Conservation (phyloP, 768 basidiomycete genomes). For the Lentinula boryana region DNA sequence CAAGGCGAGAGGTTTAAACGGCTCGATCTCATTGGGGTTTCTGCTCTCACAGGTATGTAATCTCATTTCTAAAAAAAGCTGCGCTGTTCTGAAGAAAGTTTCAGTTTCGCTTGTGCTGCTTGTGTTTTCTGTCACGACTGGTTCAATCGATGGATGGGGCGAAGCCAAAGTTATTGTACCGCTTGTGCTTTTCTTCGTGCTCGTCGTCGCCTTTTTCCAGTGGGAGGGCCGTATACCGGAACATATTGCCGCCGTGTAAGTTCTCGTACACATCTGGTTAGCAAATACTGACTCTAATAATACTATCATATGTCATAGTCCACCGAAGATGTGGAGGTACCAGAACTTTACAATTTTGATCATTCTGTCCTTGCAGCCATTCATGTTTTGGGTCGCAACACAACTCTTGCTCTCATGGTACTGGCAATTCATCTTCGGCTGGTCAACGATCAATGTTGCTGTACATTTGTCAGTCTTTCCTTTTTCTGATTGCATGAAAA, state of each 20-base stretch:
- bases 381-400: conserved; percentile 34
- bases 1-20: conserved; percentile 3
- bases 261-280: background rate
- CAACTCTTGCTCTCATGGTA: conserved; percentile 27
- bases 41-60: conserved; percentile 3
- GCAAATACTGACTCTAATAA: background rate
- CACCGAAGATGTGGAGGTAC: conserved; percentile 37
- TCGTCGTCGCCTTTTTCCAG: conserved; percentile 39
- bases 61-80: background rate
- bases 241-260: conserved; percentile 37
- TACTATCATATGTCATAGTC: conserved; percentile 16
- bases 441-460: conserved; percentile 32
- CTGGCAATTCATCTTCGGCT: conserved; percentile 37
- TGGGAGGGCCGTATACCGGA: conserved; percentile 39
- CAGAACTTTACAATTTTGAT: conserved; percentile 34
- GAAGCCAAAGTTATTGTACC: conserved; percentile 37
- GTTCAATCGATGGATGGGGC: conserved; percentile 45
- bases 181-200: conserved; percentile 36
- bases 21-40: conserved; percentile 9
- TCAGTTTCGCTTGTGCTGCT: conserved; percentile 31
- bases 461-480: conserved; percentile 31
- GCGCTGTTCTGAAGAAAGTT: background rate
- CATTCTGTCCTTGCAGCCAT: conserved; percentile 29
- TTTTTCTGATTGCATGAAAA: background rate
- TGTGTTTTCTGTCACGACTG: conserved; percentile 38